phyloP scores from a whole-genome alignment of 2,329 filamentous ascomycete species.

The Fusarium burgessii region DNA sequence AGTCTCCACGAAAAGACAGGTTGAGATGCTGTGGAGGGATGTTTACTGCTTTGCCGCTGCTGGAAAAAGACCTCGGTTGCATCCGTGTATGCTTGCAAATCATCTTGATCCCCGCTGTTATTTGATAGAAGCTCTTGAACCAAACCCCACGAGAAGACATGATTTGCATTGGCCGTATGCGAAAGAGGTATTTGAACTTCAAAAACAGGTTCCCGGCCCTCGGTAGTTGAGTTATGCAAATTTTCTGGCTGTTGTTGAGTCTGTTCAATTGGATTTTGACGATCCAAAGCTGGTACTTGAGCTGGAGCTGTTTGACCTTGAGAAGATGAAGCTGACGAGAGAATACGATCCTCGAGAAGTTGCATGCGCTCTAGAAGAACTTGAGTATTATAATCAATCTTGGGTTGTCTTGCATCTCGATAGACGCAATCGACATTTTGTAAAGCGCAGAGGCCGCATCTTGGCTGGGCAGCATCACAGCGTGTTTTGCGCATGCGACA shows the following conservation, averaged over 20 bases:
- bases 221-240: background rate
- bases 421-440: conserved; percentile 49
- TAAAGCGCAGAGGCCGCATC: conserved; percentile 45
- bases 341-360: conserved; percentile 45
- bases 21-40: rapidly evolving
- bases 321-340: background rate
- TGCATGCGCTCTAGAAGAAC: conserved; percentile 48
- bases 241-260: background rate
- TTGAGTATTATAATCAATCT: conserved; percentile 47
- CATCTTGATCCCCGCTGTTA: rapidly evolving
- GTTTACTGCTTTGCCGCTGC: background rate
- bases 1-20: conserved; percentile 23
- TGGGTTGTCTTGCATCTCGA: conserved; percentile 45
- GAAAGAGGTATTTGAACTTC: conserved; percentile 23
- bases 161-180: conserved; percentile 35
- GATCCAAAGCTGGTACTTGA: rapidly evolving
- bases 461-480: conserved; percentile 48
- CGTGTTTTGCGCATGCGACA: conserved; percentile 49
- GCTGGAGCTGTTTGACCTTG: rapidly evolving
- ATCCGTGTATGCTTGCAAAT: background rate
- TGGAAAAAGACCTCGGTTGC: conserved; percentile 33
- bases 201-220: background rate
- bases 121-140: conserved; percentile 9
- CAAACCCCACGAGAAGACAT: conserved; percentile 25
- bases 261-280: background rate